phyloP scores from a whole-genome alignment of 352 stramenopile genomes.

The Plasmopara viticola region DNA sequence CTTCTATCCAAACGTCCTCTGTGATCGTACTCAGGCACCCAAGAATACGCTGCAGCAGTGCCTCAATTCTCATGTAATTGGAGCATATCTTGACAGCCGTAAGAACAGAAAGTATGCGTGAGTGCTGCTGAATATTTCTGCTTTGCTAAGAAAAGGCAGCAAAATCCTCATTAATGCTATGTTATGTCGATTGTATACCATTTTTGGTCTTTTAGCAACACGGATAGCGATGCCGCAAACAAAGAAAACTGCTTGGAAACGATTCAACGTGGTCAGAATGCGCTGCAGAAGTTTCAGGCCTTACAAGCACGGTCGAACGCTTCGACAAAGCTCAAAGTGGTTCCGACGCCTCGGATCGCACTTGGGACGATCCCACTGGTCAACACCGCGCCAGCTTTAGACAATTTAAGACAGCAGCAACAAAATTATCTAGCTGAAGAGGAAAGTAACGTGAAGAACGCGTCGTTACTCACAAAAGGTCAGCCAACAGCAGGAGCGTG shows the following conservation, averaged over 20 bases:
- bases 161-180: neutral
- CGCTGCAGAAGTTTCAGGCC: conserved; percentile 31
- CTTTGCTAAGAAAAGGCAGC: too few species aligned
- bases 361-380: conserved; percentile 25
- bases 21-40: conserved; percentile 18
- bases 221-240: conserved; percentile 8
- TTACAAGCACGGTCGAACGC: conserved; percentile 21
- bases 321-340: conserved; percentile 34
- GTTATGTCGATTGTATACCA: conserved; percentile 2
- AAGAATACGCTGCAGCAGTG: conserved; percentile 59
- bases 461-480: neutral
- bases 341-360: conserved; percentile 35
- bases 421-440: neutral
- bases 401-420: conserved; percentile 3
- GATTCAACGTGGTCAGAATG: conserved; percentile 38
- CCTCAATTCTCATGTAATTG: conserved; percentile 76
- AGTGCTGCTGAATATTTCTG: conserved; percentile 5
- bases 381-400: conserved; percentile 7
- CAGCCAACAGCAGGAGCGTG: conserved; percentile 1
- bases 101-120: conserved; percentile 40
- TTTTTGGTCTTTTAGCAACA: conserved; percentile 7
- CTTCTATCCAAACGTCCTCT: neutral
- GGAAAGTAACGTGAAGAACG: neutral
- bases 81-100: conserved; percentile 55
- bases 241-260: conserved; percentile 44